Evolutionary conservation across 139 green algal species (phyloP), one percentile per base, ranked within the genome.

Genomic region (Raphidocelis subcapitata): DNA sequence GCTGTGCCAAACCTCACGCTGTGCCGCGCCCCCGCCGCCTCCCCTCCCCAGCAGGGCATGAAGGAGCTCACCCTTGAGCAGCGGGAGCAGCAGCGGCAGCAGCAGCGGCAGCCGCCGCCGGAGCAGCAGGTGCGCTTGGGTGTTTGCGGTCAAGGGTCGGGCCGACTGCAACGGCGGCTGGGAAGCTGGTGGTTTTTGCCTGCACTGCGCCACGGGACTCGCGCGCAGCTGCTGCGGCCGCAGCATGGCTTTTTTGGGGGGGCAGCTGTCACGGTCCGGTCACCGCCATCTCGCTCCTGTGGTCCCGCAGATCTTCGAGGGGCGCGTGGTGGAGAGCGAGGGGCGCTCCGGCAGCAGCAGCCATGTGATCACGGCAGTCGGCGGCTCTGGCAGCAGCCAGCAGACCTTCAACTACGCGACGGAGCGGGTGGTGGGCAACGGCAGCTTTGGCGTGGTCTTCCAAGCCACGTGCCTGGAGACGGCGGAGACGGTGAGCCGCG

Each of bases 371-470:
- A 79, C 80, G 41, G 79, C 81, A 12, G 79, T 74, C 35, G 72
- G 76, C 47, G 84, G 84, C 64, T 80, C 56, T 24, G 84, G 84
- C 12, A 41, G 70, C 10, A 74, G 37, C 55, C 77, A 79, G 51
- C 81, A 91, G 66, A 88, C 86, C 23, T 91, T 92, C 69, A 95
- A 85, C 69, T 99, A 98, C 77, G 79, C 81, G 0, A 96, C 95
- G 5, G 89, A 97, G 75, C 84, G 91, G 5, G 86, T 99, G 1
- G 96, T 99, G 3, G 96, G 96, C 32, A 98, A 98, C 66, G 96
- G 96, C 5, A 98, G 91, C 5, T 99, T 99, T 78, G 96, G 96
- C 14, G 94, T 98, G 3, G 96, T 99, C 15, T 98, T 96, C 71
- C 88, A 98, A 83, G 94, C 93, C 14, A 91, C 82, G 10, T 97